These are phyloP conservation scores for Phytophthora litchii DNA, from an alignment of 352 stramenopile species.

Conservation along the genomic window DNA sequence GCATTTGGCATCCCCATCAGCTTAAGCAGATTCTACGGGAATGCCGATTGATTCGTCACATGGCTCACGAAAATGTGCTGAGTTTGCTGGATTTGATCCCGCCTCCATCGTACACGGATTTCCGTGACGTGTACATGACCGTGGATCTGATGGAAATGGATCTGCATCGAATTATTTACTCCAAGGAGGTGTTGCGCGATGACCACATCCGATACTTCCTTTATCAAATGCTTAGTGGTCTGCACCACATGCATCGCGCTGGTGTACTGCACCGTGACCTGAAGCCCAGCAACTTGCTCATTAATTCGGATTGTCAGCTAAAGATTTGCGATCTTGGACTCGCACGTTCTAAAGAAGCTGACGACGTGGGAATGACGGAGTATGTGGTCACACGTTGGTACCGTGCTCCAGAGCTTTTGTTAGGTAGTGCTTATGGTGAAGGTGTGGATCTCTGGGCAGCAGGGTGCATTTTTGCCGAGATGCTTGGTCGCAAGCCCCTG, in stretches of 20 bases:
- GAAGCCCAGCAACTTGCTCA: constrained; percentile 88
- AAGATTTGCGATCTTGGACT: constrained; percentile 98
- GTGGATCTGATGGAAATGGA: constrained; percentile 94
- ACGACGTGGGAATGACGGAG: constrained; percentile 92
- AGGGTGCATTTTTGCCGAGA: constrained; percentile 89
- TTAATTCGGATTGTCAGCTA: constrained; percentile 94
- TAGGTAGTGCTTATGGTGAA: constrained; percentile 85
- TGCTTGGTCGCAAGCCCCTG: constrained; percentile 85
- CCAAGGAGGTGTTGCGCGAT: constrained; percentile 90
- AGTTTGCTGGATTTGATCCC: constrained; percentile 87
- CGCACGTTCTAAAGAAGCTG: constrained; percentile 85
- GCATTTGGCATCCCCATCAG: constrained; percentile 89
- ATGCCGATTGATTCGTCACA: constrained; percentile 82
- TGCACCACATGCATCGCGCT: constrained; percentile 88
- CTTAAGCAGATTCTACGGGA: constrained; percentile 91
- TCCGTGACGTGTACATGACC: constrained; percentile 91
- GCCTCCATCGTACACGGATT: constrained; percentile 83
- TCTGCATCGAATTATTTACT: constrained; percentile 93
- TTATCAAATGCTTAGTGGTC: constrained; percentile 92
- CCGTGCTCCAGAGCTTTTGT: constrained; percentile 81
- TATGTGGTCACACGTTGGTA: constrained; percentile 93
- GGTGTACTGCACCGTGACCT: constrained; percentile 87
- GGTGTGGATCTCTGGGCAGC: constrained; percentile 88
- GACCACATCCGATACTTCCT: constrained; percentile 95
- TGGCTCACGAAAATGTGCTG: constrained; percentile 86